phyloP scores from a whole-genome alignment of 1,284 basidiomycete species.

The Naganishia liquefaciens region DNA sequence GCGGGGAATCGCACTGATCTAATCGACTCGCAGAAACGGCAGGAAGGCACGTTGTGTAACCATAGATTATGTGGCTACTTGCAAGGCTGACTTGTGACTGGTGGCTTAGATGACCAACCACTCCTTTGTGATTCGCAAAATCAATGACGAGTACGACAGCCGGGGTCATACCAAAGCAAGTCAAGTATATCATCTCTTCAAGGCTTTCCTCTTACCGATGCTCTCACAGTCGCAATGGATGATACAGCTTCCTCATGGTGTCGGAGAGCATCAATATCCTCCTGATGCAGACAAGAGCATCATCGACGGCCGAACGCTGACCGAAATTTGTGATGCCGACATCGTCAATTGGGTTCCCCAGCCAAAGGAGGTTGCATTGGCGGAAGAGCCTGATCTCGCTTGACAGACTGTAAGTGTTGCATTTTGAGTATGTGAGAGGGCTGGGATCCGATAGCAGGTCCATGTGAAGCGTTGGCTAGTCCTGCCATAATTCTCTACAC shows the following conservation, averaged over 20 bases:
- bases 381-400: slow-evolving; percentile 11
- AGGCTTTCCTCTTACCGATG: background rate
- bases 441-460: too few species aligned
- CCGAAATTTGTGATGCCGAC: slow-evolving; percentile 11
- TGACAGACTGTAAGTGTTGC: too few species aligned
- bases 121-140: slow-evolving; percentile 26
- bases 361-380: slow-evolving; percentile 4
- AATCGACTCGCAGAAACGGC: background rate
- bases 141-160: slow-evolving; percentile 28
- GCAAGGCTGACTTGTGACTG: background rate
- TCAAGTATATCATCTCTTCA: background rate
- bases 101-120: slow-evolving; percentile 25
- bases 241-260: slow-evolving; percentile 19
- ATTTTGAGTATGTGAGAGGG: too few species aligned
- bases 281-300: slow-evolving; percentile 28
- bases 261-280: slow-evolving; percentile 18
- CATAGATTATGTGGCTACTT: background rate
- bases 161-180: slow-evolving; percentile 27
- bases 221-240: slow-evolving; percentile 27
- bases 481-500: too few species aligned
- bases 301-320: slow-evolving; percentile 18
- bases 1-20: background rate
- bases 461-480: too few species aligned
- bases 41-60: slow-evolving; percentile 3
- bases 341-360: slow-evolving; percentile 19